Evolutionary conservation across 352 stramenopile genomes (phyloP).

Genomic region (Globisporangium mamillatum): DNA sequence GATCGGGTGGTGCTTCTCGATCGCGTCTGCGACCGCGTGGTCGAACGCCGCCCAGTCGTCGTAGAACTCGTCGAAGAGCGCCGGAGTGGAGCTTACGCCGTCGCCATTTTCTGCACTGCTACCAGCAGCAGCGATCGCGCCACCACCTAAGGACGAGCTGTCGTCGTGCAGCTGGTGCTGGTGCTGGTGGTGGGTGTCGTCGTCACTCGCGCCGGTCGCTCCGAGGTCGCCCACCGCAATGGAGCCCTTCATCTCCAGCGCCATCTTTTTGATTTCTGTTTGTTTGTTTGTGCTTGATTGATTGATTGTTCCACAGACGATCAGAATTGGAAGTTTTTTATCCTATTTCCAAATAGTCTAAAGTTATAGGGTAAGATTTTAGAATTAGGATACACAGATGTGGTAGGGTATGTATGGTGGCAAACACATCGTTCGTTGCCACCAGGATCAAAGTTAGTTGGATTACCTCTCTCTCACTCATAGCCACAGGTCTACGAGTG

Average conservation of each 20-base stretch:
- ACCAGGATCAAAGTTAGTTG: no score
- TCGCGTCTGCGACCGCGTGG: slow-evolving; percentile 51
- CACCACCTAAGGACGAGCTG: not conserved
- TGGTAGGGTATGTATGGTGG: no score
- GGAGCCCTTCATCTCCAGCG: slow-evolving; percentile 9
- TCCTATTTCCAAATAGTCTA: not conserved
- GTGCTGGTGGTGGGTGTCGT: not conserved
- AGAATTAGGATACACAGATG: no score
- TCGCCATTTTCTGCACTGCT: not conserved
- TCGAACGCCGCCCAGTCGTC: slow-evolving; percentile 75
- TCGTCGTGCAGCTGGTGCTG: not conserved
- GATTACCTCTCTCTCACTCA: no score
- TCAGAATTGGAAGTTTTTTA: not conserved
- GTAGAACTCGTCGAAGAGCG: slow-evolving; percentile 75
- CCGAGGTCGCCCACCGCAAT: slow-evolving; percentile 4
- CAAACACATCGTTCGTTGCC: no score
- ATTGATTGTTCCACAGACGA: not conserved
- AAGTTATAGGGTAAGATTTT: not conserved
- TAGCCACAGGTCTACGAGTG: no score
- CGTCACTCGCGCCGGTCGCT: slow-evolving; percentile 1
- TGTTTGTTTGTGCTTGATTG: not conserved
- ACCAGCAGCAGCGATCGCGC: not conserved
- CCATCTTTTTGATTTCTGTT: slow-evolving; percentile 1
- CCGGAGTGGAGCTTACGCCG: not conserved
- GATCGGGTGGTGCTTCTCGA: slow-evolving; percentile 68